Evolutionary conservation across 352 stramenopile genomes (phyloP), one percentile per base, ranked within the genome.

Genomic region (Globisporangium megalacanthum): DNA sequence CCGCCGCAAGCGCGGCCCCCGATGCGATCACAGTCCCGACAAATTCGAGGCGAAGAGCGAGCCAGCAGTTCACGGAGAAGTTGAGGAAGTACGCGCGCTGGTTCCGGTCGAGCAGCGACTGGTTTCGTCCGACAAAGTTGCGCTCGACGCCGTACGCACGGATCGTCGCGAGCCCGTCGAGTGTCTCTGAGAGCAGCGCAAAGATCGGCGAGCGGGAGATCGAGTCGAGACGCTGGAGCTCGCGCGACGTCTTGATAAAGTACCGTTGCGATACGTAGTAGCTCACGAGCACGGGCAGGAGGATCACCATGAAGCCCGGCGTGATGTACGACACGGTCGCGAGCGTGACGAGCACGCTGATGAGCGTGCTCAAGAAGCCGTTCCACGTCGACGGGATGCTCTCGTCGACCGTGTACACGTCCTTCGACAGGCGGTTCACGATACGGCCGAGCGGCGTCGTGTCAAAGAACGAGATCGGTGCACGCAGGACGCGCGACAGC

Each of bases 151-250:
- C 64, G 54, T 82, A 96, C 0, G 88, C 83, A 61, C 96, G 88
- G 39, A 99, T 98, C 4, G 92, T 99, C 3, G 90, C 64, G 14
- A 99, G 77, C 20, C 97, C 97, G 55, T 93, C 86, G 9, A 99
- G 70, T 36, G 85, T 98, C 73, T 99, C 96, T 0, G 87, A 88
- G 22, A 99, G 69, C 61, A 98, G 69, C 11, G 89, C 84, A 69
- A 98, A 99, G n/a, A 99, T 89, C 17, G 97, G 97, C 42, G 90
- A 90, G 39, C 80, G 79, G 52, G 70, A 88, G 61, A 98, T 86
- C 6, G 90, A 97, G 65, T 99, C 97, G 33, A 99, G 78, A 46
- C 97, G 86, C 75, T 99, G 97, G 4, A 99, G 70, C 61, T 99
- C 96, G 19, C 84, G 77, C 57, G 87, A 85, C 2, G 78, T 94